Evolutionary conservation across 2,329 filamentous ascomycete genomes (phyloP).

Genomic region (Graphilbum fragrans): DNA sequence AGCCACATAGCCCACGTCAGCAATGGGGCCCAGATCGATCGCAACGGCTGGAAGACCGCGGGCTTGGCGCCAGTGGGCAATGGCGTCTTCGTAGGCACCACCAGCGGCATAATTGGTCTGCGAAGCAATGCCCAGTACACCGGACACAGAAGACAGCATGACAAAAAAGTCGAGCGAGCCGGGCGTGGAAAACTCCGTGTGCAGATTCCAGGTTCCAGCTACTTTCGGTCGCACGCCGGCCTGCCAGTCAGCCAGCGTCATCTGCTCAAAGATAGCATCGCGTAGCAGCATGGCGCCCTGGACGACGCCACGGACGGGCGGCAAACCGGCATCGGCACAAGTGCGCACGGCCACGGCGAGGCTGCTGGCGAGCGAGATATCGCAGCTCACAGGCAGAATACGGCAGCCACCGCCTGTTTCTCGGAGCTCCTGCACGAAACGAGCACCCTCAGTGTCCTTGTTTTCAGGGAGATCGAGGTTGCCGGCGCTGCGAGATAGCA

Average conservation of each 20-base stretch:
- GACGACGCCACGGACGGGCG: slow-evolving; percentile 27
- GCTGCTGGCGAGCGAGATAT: neutral
- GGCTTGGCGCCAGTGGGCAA: neutral
- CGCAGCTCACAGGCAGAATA: neutral
- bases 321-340: slow-evolving; percentile 3
- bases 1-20: slow-evolving; percentile 11
- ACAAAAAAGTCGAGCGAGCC: slow-evolving; percentile 24
- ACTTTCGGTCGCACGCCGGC: slow-evolving; percentile 8
- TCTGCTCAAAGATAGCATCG: slow-evolving; percentile 5
- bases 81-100: slow-evolving; percentile 20
- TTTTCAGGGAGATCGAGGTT: too few relatives aligned
- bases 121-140: slow-evolving; percentile 20
- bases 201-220: slow-evolving; percentile 6
- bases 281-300: slow-evolving; percentile 28
- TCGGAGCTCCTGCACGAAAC: neutral
- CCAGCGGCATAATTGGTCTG: slow-evolving; percentile 28
- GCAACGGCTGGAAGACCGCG: slow-evolving; percentile 5
- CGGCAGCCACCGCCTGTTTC: neutral
- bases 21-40: slow-evolving; percentile 12
- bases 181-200: neutral
- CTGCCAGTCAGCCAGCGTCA: slow-evolving; percentile 4
- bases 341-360: neutral
- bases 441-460: too few relatives aligned
- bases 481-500: too few relatives aligned
- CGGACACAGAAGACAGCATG: slow-evolving; percentile 24